A percentile compares a stretch with the other conserved stretches of the same genome.
phyloP scores from a whole-genome alignment of 331 rosid genomes.

The Pyracantha coccinea region DNA sequence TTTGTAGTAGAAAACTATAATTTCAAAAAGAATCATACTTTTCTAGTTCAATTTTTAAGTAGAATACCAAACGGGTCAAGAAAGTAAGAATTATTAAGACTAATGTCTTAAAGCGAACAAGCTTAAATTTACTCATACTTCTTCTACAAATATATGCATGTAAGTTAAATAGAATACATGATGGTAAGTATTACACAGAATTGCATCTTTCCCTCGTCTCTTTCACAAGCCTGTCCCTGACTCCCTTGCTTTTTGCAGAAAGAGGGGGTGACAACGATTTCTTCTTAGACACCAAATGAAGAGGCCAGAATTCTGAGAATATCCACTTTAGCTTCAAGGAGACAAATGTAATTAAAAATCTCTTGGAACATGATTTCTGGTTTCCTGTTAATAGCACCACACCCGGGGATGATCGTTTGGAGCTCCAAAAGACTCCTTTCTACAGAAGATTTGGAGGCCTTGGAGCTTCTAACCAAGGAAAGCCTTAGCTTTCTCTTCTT shows the following conservation, averaged over 20 bases:
- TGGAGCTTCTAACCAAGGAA: conserved; percentile 17
- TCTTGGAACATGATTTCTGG: conserved; percentile 24
- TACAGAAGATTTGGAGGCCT: conserved; percentile 6
- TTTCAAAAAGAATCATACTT: too few relatives aligned
- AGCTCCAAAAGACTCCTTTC: conserved; percentile 41
- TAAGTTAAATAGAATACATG: neutral
- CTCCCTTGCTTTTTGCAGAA: neutral
- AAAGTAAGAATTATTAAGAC: too few relatives aligned
- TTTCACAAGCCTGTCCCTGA: neutral
- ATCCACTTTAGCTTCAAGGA: conserved; percentile 45
- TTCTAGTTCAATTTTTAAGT: too few relatives aligned
- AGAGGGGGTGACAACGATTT: neutral
- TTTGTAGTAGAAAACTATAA: too few relatives aligned
- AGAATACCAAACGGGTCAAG: too few relatives aligned
- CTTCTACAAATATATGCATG: neutral
- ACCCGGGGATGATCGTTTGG: conserved; percentile 38
- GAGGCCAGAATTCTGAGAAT: conserved; percentile 45
- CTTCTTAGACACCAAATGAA: conserved; percentile 36
- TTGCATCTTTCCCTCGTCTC: neutral
- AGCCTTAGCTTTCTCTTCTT: conserved; percentile 41
- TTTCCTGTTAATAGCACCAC: conserved; percentile 19
- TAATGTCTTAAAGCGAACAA: too few relatives aligned
- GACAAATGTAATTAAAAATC: conserved; percentile 38
- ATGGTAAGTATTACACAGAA: neutral
- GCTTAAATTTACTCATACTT: too few relatives aligned